These are phyloP conservation scores for Medicago lupulina DNA, from an alignment of 306 rosid species.

Conservation along the genomic window DNA sequence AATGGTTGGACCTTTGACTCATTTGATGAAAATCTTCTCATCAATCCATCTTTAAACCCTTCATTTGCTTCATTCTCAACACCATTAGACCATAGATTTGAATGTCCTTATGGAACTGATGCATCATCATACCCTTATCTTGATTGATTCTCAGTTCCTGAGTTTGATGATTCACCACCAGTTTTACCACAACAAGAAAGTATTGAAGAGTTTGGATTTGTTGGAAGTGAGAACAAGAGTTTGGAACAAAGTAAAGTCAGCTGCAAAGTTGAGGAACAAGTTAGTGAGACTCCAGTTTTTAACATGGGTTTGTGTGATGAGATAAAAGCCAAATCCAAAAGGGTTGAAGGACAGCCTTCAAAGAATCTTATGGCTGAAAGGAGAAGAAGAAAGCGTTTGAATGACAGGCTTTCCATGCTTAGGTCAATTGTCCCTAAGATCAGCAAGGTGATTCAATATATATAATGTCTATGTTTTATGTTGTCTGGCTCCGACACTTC, in stretches of 20 bases:
- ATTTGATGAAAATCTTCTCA: constrained; percentile 56
- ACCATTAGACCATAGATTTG: constrained; percentile 65
- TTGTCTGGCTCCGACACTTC: background rate
- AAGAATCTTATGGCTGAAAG: too few relatives aligned
- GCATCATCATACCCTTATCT: constrained; percentile 59
- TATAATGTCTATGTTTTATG: background rate
- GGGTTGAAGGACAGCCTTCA: too few relatives aligned
- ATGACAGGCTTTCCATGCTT: constrained; percentile 88
- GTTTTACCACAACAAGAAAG: constrained; percentile 63
- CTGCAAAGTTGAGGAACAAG: constrained; percentile 78
- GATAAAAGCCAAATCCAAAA: constrained; percentile 59
- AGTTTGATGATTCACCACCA: constrained; percentile 56
- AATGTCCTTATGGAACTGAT: constrained; percentile 55
- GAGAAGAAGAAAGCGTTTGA: constrained; percentile 79
- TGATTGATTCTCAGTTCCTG: constrained; percentile 66
- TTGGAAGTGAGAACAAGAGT: constrained; percentile 56
- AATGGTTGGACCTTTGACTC: constrained; percentile 68
- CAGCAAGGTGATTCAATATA: constrained; percentile 72
- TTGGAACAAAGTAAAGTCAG: constrained; percentile 49
- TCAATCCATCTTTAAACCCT: constrained; percentile 53
- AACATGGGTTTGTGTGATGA: constrained; percentile 69
- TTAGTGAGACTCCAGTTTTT: constrained; percentile 56
- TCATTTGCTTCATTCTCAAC: constrained; percentile 61
- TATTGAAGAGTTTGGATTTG: constrained; percentile 64
- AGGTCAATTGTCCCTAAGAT: constrained; percentile 93